phyloP scores from a whole-genome alignment of 140 eudicot genomes.

The Cichorium intybus region DNA sequence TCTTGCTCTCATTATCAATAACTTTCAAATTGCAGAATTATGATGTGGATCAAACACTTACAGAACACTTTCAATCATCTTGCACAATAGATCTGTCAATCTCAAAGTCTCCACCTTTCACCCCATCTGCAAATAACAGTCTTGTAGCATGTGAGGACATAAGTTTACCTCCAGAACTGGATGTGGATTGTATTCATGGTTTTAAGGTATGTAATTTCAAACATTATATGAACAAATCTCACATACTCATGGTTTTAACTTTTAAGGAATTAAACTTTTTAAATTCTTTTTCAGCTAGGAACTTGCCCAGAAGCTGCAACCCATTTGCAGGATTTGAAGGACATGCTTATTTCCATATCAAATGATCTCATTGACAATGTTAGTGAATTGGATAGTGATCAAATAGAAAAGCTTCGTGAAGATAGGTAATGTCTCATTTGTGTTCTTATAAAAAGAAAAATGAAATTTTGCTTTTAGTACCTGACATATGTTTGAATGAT shows the following conservation, averaged over 20 bases:
- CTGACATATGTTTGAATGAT: neutral
- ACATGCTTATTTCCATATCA: conserved; percentile 68
- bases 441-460: neutral
- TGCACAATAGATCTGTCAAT: conserved; percentile 59
- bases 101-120: conserved; percentile 54
- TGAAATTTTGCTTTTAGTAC: neutral
- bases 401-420: conserved; percentile 65
- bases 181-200: conserved; percentile 68
- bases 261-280: too few species aligned
- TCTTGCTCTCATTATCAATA: neutral
- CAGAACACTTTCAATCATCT: conserved; percentile 60
- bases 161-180: conserved; percentile 72
- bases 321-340: conserved; percentile 82
- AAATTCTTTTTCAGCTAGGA: conserved; percentile 88
- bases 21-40: conserved; percentile 47
- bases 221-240: conserved; percentile 1
- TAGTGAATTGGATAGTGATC: conserved; percentile 47
- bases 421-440: conserved; percentile 42
- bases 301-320: conserved; percentile 72
- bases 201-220: conserved; percentile 46
- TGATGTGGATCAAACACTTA: conserved; percentile 69
- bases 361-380: conserved; percentile 79
- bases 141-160: conserved; percentile 33
- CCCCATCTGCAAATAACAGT: conserved; percentile 44
- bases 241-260: too few species aligned